These are phyloP conservation scores for Clarireedia monteithiana DNA, from an alignment of 2,329 filamentous ascomycete species.

Conservation along the genomic window DNA sequence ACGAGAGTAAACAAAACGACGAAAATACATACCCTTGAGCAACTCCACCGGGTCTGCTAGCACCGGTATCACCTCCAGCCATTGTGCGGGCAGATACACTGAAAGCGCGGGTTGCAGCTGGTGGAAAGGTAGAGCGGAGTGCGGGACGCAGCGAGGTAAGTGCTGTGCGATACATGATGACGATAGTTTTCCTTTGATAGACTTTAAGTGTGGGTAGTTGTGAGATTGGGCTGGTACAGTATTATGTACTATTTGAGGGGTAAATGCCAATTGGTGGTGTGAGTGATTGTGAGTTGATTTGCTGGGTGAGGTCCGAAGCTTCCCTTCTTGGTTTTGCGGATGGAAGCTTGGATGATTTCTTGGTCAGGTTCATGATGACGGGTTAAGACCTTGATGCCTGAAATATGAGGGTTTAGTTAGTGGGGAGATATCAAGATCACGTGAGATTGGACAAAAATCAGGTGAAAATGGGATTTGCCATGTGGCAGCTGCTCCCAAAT, in stretches of 20 bases:
- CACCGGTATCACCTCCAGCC: conserved; percentile 53
- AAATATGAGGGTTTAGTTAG: neutral
- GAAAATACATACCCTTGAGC: conserved; percentile 16
- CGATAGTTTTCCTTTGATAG: conserved; percentile 8
- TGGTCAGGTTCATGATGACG: neutral
- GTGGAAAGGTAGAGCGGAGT: conserved; percentile 38
- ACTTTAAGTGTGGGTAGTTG: neutral
- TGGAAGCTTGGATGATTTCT: conserved; percentile 1
- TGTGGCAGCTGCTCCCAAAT: too few relatives aligned
- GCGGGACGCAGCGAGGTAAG: conserved; percentile 39
- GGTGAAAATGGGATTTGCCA: too few relatives aligned
- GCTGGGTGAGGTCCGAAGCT: neutral
- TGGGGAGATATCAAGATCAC: neutral
- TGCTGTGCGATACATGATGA: conserved; percentile 58
- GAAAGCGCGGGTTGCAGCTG: conserved; percentile 46
- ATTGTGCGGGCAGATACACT: conserved; percentile 37
- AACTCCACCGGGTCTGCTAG: conserved; percentile 16
- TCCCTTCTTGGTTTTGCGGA: neutral
- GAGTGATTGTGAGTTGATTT: conserved; percentile 18
- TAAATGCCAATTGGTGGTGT: conserved; percentile 17
- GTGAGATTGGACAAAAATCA: too few relatives aligned
- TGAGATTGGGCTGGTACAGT: neutral
- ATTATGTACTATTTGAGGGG: conserved; percentile 16
- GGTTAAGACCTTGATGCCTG: neutral
- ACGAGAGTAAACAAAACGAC: neutral